A percentile compares a stretch with the other conserved stretches of the same genome.
phyloP scores from a whole-genome alignment of 2,329 filamentous ascomycete species.

The Colletotrichum agaves region DNA sequence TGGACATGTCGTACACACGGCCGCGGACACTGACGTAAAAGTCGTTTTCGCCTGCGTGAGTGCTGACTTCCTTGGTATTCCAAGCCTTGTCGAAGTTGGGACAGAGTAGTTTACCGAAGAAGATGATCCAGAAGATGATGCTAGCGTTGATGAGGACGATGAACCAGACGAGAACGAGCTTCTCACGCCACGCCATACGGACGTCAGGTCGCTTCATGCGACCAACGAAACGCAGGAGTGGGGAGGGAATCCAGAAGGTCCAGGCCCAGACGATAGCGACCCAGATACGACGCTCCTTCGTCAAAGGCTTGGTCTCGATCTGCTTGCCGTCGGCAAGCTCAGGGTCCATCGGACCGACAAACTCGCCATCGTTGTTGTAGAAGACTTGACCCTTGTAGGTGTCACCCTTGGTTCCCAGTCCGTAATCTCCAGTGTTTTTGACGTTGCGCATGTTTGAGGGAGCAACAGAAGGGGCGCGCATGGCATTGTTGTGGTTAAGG shows the following conservation, averaged over 20 bases:
- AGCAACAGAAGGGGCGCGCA: constrained; percentile 68
- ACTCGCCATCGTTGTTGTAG: constrained; percentile 77
- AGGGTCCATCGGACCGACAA: constrained; percentile 76
- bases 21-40: constrained; percentile 91
- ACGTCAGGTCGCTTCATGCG: constrained; percentile 98
- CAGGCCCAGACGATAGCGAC: constrained; percentile 83
- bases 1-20: constrained; percentile 89
- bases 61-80: constrained; percentile 74
- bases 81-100: constrained; percentile 93
- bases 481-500: constrained; percentile 52
- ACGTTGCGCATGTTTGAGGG: constrained; percentile 66
- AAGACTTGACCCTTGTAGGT: constrained; percentile 77
- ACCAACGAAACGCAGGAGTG: constrained; percentile 80
- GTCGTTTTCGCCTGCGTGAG: constrained; percentile 77
- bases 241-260: constrained; percentile 96
- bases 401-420: constrained; percentile 88
- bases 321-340: constrained; percentile 82
- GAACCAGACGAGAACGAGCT: constrained; percentile 82
- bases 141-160: constrained; percentile 84
- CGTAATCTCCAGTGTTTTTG: constrained; percentile 79
- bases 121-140: constrained; percentile 93
- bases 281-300: constrained; percentile 78
- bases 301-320: constrained; percentile 75
- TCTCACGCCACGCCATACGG: constrained; percentile 97
- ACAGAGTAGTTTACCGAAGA: constrained; percentile 85